Base-by-base conservation (phyloP, 2,329 filamentous ascomycete species). In the Penicillium thymicola region DNA sequence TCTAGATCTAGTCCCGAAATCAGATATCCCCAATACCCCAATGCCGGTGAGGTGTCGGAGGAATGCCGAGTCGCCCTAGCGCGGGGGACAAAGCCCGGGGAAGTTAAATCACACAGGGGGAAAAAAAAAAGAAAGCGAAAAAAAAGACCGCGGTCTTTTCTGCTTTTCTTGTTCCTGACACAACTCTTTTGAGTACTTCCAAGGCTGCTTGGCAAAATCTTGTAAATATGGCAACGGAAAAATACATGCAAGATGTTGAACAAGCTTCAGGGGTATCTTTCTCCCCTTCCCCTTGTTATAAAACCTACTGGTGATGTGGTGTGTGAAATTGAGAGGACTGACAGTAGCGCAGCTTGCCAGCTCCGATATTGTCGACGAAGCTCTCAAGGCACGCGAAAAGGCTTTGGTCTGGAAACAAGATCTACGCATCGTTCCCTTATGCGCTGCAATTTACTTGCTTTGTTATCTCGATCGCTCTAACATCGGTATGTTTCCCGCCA, bases 381-480 rank as follows among this genome's bases (percentile, higher is more conserved):
- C 54, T 6, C 59, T 63, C 16, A 57, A 50, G 7, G 56, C 59
- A 16, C 58, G 63, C 8, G 70, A 72, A 57, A 70, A 59, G 57
- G 63, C 66, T 8, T 74, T 85, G 7, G 59, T 85, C 25, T 75
- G 80, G 72, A 85, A 83, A 64, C 85, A 88, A 65, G 87, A 89
- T 68, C 57, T 82, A 18, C 79, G 82, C 53, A 86, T 89, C 55
- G 75, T 89, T 14, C 86, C 87, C 1, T 73, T 89, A 14, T 83
- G 79, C n/a, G 82, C 84, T 7, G 75, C 71, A 51, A 86, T 89
- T 49, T 90, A 88, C 69, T 78, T 89, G 44, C 78, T 89, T 23
- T 87, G 84, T 71, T 89, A 86, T 68, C 79, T 89, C 25, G 86
- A 89, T 71, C 78, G 84, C 42, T 82, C 84, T 54, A 89, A 89